Evolutionary conservation across 2,329 filamentous ascomycete species (phyloP).

Genomic region (Botrytis paeoniae): DNA sequence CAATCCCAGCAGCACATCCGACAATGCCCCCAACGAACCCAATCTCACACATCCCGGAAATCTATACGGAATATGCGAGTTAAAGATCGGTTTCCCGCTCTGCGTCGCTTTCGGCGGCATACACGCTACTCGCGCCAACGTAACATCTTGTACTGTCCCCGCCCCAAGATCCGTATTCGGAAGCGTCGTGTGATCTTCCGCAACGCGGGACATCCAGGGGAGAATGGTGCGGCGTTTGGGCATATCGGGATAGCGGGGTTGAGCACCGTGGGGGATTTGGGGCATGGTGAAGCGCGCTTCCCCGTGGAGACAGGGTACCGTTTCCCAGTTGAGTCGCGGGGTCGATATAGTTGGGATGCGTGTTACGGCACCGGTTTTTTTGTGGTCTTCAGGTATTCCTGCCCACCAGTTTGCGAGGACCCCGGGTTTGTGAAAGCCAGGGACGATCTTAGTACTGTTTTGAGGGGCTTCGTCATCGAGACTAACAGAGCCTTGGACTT

Average conservation of each 20-base stretch:
- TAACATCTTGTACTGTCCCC: background rate
- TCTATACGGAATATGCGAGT: background rate
- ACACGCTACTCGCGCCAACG: background rate
- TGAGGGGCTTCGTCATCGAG: background rate
- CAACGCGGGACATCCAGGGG: background rate
- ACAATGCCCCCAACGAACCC: background rate
- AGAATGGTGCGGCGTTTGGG: background rate
- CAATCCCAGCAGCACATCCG: background rate
- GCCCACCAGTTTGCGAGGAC: background rate
- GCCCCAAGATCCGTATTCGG: background rate
- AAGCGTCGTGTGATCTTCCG: background rate
- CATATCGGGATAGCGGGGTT: background rate
- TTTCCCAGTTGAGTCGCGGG: background rate
- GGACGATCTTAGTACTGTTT: background rate
- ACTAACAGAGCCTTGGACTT: background rate
- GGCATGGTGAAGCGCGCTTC: background rate
- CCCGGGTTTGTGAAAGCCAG: background rate
- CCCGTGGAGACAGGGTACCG: background rate
- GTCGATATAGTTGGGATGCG: background rate
- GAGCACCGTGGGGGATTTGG: background rate
- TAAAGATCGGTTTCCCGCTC: background rate
- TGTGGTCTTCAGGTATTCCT: background rate
- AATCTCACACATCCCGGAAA: background rate
- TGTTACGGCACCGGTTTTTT: background rate
- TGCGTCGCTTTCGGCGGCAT: background rate